These are phyloP conservation scores for Rubia occidens DNA, from an alignment of 305 asterid species.

Conservation along the genomic window DNA sequence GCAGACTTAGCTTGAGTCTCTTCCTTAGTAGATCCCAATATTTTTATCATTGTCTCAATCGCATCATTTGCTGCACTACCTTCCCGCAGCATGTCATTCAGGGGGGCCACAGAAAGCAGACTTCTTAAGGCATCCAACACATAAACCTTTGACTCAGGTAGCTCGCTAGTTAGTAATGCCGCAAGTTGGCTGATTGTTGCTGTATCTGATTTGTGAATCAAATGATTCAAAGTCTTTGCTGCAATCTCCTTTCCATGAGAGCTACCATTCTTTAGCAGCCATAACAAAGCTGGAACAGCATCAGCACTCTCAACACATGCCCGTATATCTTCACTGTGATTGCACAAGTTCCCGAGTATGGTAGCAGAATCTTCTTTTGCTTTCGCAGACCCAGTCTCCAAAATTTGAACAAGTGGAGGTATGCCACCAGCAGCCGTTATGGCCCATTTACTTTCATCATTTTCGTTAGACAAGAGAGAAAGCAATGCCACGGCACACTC, in stretches of 20 bases:
- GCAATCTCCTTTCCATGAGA: conserved; percentile 96
- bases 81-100: conserved; percentile 74
- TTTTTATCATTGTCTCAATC: conserved; percentile 81
- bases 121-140: conserved; percentile 89
- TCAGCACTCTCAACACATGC: conserved; percentile 99
- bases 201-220: conserved; percentile 98
- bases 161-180: conserved; percentile 79
- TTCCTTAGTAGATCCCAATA: conserved; percentile 68
- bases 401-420: conserved; percentile 97
- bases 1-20: conserved; percentile 97
- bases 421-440: conserved; percentile 99
- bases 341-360: conserved; percentile 94
- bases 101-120: conserved; percentile 83
- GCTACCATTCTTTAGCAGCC: conserved; percentile 97
- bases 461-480: conserved; percentile 81
- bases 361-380: conserved; percentile 99
- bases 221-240: conserved; percentile 88
- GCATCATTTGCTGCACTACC: conserved; percentile 99
- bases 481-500: conserved; percentile 98
- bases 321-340: conserved; percentile 98
- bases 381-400: conserved; percentile 91
- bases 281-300: conserved; percentile 94
- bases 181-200: conserved; percentile 98
- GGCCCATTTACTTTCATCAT: conserved; percentile 99
- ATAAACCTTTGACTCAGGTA: conserved; percentile 93